These are phyloP conservation scores for Baorangia bicolor DNA, from an alignment of 768 basidiomycete genomes.

Conservation along the genomic window DNA sequence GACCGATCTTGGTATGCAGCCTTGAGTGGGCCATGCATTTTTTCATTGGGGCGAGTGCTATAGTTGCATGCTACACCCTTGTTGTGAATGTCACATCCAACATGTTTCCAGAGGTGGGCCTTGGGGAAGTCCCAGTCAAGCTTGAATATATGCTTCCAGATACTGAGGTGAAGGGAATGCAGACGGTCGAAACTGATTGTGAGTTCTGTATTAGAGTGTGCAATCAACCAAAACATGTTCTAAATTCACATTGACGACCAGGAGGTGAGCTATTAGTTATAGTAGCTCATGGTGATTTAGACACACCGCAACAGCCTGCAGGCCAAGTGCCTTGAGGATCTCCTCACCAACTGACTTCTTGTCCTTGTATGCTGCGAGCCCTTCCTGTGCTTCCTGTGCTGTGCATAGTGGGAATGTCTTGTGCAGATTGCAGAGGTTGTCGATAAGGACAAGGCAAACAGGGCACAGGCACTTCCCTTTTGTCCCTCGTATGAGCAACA, in stretches of 20 bases:
- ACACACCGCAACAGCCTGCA: too few relatives aligned
- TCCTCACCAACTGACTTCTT: too few relatives aligned
- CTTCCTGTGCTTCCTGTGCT: too few relatives aligned
- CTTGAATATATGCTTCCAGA: neutral
- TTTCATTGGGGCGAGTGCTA: slow-evolving; percentile 35
- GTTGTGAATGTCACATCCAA: slow-evolving; percentile 29
- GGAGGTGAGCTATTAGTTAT: too few relatives aligned
- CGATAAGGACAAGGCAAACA: slow-evolving; percentile 35
- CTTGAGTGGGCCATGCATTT: slow-evolving; percentile 30
- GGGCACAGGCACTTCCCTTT: slow-evolving; percentile 41
- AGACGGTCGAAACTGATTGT: too few relatives aligned
- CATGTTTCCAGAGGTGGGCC: slow-evolving; percentile 32
- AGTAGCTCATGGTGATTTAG: too few relatives aligned
- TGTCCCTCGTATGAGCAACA: slow-evolving; percentile 39
- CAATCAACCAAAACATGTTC: too few relatives aligned
- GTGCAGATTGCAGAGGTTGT: slow-evolving; percentile 24
- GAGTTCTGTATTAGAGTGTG: neutral
- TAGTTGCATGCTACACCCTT: slow-evolving; percentile 35
- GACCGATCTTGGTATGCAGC: slow-evolving; percentile 3
- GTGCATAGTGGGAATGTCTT: slow-evolving; percentile 8
- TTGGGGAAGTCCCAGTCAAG: slow-evolving; percentile 37
- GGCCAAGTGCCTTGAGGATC: too few relatives aligned
- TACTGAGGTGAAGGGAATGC: too few relatives aligned
- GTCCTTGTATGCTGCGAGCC: too few relatives aligned
- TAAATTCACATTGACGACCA: too few relatives aligned